These are phyloP conservation scores for Chrysosporium queenslandicum DNA, from an alignment of 2,329 filamentous ascomycete genomes.

Conservation along the genomic window DNA sequence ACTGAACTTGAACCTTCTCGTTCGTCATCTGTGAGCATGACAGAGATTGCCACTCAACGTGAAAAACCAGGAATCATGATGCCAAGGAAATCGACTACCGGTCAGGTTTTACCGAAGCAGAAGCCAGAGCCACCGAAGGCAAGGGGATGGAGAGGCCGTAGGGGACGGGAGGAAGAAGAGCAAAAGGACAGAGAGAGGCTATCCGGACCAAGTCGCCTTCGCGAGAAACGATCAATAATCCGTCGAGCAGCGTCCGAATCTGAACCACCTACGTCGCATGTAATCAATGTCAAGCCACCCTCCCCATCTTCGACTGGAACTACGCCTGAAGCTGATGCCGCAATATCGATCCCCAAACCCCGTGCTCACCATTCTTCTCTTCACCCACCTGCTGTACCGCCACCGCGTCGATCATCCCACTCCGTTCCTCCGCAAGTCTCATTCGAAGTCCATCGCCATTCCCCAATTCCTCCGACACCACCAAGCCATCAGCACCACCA, in stretches of 20 bases:
- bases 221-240: background rate
- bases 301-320: background rate
- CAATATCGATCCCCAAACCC: constrained; percentile 2
- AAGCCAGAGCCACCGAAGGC: constrained; percentile 37
- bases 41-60: constrained; percentile 66
- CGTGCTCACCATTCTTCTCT: constrained; percentile 4
- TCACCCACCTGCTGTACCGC: constrained; percentile 34
- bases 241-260: constrained; percentile 11
- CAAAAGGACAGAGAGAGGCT: constrained; percentile 1
- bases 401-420: constrained; percentile 31
- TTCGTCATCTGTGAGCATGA: constrained; percentile 65
- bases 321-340: background rate
- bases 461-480: constrained; percentile 13
- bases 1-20: constrained; percentile 60
- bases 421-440: constrained; percentile 19
- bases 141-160: constrained; percentile 35
- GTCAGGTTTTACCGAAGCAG: background rate
- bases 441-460: constrained; percentile 15
- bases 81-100: constrained; percentile 48
- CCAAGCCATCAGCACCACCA: constrained; percentile 10
- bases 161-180: constrained; percentile 21
- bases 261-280: constrained; percentile 7
- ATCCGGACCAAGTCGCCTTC: background rate
- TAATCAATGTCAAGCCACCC: background rate
- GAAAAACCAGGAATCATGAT: constrained; percentile 77